Conservation (phyloP, 2,329 filamentous ascomycete species). For the Alternaria sp. region DNA sequence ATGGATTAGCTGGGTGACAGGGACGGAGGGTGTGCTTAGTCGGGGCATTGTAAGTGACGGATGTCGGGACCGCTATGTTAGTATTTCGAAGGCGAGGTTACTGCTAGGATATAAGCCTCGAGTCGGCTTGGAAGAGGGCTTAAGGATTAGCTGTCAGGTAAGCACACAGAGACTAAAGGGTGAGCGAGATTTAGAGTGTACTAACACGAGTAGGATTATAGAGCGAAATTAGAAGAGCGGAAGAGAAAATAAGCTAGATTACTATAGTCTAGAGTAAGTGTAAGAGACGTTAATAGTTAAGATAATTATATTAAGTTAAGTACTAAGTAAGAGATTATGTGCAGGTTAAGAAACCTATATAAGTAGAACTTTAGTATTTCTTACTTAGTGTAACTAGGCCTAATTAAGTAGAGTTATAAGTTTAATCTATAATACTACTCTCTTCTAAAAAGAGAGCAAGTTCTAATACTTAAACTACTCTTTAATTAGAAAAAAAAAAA, state of each 20-base stretch:
- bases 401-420: no score
- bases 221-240: not conserved
- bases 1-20: slow-evolving; percentile 54
- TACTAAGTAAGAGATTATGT: no score
- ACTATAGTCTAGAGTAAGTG: not conserved
- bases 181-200: not conserved
- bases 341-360: no score
- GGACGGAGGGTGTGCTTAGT: slow-evolving; percentile 56
- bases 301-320: no score
- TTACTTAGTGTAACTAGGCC: no score
- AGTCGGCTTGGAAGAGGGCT: slow-evolving; percentile 59
- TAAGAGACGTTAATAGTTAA: no score
- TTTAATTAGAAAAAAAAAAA: no score
- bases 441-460: no score
- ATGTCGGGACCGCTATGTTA: slow-evolving; percentile 60
- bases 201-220: slow-evolving; percentile 6
- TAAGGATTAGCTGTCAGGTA: slow-evolving; percentile 45
- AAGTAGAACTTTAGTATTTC: no score
- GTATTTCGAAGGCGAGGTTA: slow-evolving; percentile 58
- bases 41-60: slow-evolving; percentile 64
- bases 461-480: no score
- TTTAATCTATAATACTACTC: no score
- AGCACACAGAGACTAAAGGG: slow-evolving; percentile 7
- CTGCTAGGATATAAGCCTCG: slow-evolving; percentile 61
- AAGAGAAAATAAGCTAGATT: not conserved